Conservation (phyloP, 176 grass and related monocot species). For the Typha latifolia region DNA sequence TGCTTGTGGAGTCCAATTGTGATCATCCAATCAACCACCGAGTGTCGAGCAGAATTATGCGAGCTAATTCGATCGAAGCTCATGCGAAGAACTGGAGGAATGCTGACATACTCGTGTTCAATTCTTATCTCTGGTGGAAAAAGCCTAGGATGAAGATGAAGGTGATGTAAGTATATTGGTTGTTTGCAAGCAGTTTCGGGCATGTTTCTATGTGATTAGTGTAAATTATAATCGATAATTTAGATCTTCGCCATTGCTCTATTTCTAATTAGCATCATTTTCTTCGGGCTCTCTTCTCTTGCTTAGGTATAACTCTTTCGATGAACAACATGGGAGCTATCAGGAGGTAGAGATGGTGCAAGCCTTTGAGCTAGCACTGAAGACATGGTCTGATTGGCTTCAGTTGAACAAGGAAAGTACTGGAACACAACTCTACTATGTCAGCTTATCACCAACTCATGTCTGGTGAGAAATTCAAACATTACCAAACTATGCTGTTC, state of each 20-base stretch:
- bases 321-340: conserved; percentile 40
- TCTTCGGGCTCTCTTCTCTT: background rate
- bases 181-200: too few relatives aligned
- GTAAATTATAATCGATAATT: too few relatives aligned
- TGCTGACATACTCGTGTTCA: conserved; percentile 81
- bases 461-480: conserved; percentile 34
- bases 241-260: background rate
- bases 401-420: conserved; percentile 34
- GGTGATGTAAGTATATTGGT: conserved; percentile 47
- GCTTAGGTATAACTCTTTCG: conserved; percentile 64
- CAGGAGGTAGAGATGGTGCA: conserved; percentile 64
- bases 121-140: conserved; percentile 96
- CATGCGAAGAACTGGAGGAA: conserved; percentile 59
- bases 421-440: conserved; percentile 62
- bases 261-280: background rate
- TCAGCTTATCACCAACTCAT: conserved; percentile 78
- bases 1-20: conserved; percentile 79
- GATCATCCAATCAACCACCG: conserved; percentile 73
- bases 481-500: background rate
- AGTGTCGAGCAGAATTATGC: conserved; percentile 63
- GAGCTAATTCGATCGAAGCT: conserved; percentile 47
- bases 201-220: background rate
- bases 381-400: conserved; percentile 55
- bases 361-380: conserved; percentile 60
- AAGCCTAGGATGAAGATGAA: conserved; percentile 86